These are phyloP conservation scores for Candida cerambycidarum DNA, from an alignment of 805 yeast genomes.

Conservation along the genomic window DNA sequence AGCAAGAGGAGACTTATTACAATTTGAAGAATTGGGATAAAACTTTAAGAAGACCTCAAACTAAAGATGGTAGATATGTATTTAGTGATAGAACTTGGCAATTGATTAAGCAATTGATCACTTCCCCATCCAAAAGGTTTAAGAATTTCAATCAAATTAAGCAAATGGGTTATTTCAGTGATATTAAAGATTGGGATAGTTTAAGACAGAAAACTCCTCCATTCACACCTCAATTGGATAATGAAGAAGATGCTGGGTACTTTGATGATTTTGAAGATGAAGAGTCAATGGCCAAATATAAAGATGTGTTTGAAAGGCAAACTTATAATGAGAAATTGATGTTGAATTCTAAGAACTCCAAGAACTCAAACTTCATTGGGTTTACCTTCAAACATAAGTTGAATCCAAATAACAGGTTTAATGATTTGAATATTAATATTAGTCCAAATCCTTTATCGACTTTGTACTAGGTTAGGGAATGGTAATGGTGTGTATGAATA, in stretches of 20 bases:
- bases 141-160: slow-evolving; percentile 80
- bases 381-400: slow-evolving; percentile 90
- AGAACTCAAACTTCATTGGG: slow-evolving; percentile 71
- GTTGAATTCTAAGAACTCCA: slow-evolving; percentile 44
- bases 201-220: slow-evolving; percentile 81
- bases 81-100: slow-evolving; percentile 98
- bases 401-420: slow-evolving; percentile 52
- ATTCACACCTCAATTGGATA: slow-evolving; percentile 93
- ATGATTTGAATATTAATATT: slow-evolving; percentile 14
- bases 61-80: slow-evolving; percentile 86
- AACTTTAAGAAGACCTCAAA: slow-evolving; percentile 83
- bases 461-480: slow-evolving; percentile 28
- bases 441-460: slow-evolving; percentile 44
- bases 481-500: too few species aligned
- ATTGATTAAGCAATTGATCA: slow-evolving; percentile 72
- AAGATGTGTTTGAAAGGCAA: slow-evolving; percentile 93
- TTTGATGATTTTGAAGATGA: slow-evolving; percentile 97
- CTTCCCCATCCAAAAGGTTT: slow-evolving; percentile 69
- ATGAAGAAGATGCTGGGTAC: slow-evolving; percentile 97
- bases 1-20: slow-evolving; percentile 91
- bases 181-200: slow-evolving; percentile 67
- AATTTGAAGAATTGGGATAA: slow-evolving; percentile 92
- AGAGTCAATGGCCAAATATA: slow-evolving; percentile 95
- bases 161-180: slow-evolving; percentile 77
- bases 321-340: slow-evolving; percentile 80